phyloP scores from a whole-genome alignment of 2,329 filamentous ascomycete species.

The Aspergillus sp. region DNA sequence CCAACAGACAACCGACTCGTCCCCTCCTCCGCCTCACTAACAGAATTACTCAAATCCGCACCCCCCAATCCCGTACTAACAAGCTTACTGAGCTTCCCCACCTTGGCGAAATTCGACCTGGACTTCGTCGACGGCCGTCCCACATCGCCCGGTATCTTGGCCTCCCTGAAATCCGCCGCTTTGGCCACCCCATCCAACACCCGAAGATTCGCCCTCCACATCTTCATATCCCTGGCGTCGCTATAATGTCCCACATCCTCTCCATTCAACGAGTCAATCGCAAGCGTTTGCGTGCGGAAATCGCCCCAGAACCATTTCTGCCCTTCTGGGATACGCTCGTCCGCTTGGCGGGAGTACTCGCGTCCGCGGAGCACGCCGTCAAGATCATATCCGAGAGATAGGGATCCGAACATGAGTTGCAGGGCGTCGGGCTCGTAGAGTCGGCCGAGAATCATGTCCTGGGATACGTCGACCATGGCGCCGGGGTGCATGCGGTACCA shows the following conservation, averaged over 20 bases:
- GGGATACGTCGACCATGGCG: constrained; percentile 49
- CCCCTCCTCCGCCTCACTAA: constrained; percentile 25
- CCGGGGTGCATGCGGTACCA: constrained; percentile 56
- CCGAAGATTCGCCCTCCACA: constrained; percentile 50
- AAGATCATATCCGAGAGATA: constrained; percentile 48
- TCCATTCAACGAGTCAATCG: constrained; percentile 57
- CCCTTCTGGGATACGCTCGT: constrained; percentile 50
- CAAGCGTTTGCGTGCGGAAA: constrained; percentile 56
- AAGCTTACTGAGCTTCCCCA: constrained; percentile 42
- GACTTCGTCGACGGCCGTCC: constrained; percentile 29
- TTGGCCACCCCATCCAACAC: constrained; percentile 43
- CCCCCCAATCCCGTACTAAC: constrained; percentile 40
- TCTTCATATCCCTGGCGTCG: constrained; percentile 46
- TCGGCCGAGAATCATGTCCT: constrained; percentile 56
- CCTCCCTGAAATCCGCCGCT: constrained; percentile 27
- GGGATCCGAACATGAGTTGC: constrained; percentile 45
- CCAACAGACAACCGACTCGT: constrained; percentile 11
- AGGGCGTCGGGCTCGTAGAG: constrained; percentile 56
- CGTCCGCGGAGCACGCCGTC: constrained; percentile 50
- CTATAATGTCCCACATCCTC: constrained; percentile 52
- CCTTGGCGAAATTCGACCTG: constrained; percentile 30
- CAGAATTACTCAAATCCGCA: constrained; percentile 28
- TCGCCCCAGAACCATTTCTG: constrained; percentile 61
- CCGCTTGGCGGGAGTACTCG: constrained; percentile 47
- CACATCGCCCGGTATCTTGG: constrained; percentile 30